Conservation (phyloP, 495 filamentous ascomycete species). For the Hypomontagnella monticulosa region DNA sequence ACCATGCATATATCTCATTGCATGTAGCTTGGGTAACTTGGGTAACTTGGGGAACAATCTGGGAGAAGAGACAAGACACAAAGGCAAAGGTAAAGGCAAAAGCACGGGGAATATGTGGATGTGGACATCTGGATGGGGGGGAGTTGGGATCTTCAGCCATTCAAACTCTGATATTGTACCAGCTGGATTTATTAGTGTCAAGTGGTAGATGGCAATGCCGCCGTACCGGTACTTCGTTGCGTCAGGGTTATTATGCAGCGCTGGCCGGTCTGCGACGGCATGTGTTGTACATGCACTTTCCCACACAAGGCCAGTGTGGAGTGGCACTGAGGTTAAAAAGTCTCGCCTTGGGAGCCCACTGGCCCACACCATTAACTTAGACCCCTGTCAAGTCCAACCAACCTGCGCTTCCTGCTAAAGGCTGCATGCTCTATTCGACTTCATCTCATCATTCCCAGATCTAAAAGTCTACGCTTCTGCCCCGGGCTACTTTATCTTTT, state of each 20-base stretch:
- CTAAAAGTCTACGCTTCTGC: conserved; percentile 23
- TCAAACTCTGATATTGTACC: conserved; percentile 45
- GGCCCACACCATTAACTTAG: conserved; percentile 34
- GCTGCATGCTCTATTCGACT: conserved; percentile 50
- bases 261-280: conserved; percentile 10
- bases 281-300: conserved; percentile 38
- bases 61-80: background rate
- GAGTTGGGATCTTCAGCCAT: conserved; percentile 45
- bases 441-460: conserved; percentile 50
- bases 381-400: conserved; percentile 50
- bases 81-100: conserved; percentile 6
- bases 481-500: conserved; percentile 13
- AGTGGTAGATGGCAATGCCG: conserved; percentile 28
- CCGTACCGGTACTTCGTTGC: conserved; percentile 30
- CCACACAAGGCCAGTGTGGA: conserved; percentile 38
- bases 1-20: background rate
- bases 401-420: conserved; percentile 45
- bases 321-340: conserved; percentile 44
- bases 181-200: conserved; percentile 37
- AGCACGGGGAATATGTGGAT: conserved; percentile 34
- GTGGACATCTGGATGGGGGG: too few species aligned
- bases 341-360: conserved; percentile 40
- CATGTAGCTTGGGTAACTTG: background rate
- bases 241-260: conserved; percentile 10
- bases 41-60: too few species aligned